Evolutionary conservation across 2,329 filamentous ascomycete species (phyloP).

Genomic region (Ceratocystis cacaofunesta): DNA sequence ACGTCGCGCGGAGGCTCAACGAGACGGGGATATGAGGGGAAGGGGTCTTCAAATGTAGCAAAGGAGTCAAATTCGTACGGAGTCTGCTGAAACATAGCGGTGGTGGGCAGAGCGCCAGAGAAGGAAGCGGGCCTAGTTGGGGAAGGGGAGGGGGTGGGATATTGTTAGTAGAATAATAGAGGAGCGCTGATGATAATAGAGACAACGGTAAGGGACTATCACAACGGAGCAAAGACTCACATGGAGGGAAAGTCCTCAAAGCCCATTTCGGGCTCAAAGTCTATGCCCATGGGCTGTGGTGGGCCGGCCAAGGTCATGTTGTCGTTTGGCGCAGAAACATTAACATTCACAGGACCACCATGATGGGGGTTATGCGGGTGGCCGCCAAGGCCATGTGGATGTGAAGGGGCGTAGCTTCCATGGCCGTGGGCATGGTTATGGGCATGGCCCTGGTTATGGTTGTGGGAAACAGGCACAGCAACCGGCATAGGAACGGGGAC

Average conservation of each 20-base stretch:
- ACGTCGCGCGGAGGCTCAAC: slow-evolving; percentile 27
- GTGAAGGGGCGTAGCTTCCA: not conserved
- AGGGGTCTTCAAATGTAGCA: slow-evolving; percentile 46
- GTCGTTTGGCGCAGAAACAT: slow-evolving; percentile 1
- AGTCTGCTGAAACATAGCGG: not conserved
- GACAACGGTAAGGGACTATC: too few species aligned
- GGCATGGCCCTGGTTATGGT: not conserved
- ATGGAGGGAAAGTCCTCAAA: slow-evolving; percentile 8
- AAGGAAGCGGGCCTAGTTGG: not conserved
- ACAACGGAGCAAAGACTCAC: not conserved
- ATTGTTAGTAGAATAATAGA: not conserved
- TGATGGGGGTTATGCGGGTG: not conserved
- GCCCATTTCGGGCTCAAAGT: slow-evolving; percentile 7
- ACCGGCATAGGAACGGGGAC: slow-evolving; percentile 1
- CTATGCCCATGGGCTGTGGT: not conserved
- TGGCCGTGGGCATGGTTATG: not conserved
- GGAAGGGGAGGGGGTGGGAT: not conserved
- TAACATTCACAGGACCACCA: not conserved
- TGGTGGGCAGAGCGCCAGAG: not conserved
- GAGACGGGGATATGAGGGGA: slow-evolving; percentile 38
- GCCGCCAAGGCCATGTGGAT: not conserved
- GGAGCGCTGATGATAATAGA: not conserved
- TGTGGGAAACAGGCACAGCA: not conserved
- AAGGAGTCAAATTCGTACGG: slow-evolving; percentile 10
- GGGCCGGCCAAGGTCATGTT: not conserved